phyloP scores from a whole-genome alignment of 805 yeast species.

The Sungouiella thailandica region DNA sequence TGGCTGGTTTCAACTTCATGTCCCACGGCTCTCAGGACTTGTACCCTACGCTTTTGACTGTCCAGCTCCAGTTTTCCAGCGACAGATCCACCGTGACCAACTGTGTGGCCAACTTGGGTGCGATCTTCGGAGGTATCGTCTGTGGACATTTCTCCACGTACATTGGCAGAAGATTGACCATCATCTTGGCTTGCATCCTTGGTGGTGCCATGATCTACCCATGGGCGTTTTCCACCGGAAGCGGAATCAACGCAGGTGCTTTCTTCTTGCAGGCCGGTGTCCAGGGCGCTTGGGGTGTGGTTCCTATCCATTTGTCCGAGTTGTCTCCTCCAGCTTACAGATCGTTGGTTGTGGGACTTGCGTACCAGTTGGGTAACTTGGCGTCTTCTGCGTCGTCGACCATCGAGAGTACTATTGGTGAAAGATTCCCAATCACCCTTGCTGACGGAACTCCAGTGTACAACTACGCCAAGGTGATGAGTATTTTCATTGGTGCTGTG shows the following conservation, averaged over 20 bases:
- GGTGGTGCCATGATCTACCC: constrained; percentile 40
- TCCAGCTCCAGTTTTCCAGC: constrained; percentile 26
- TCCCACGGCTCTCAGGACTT: constrained; percentile 41
- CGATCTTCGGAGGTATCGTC: constrained; percentile 35
- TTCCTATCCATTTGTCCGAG: constrained; percentile 63
- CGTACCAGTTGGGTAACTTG: constrained; percentile 70
- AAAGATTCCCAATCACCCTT: constrained; percentile 46
- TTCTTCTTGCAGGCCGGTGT: constrained; percentile 64
- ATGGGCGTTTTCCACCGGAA: constrained; percentile 16
- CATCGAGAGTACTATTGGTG: constrained; percentile 61
- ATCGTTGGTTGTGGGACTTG: constrained; percentile 55
- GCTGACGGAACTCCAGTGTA: constrained; percentile 22
- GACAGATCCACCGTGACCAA: constrained; percentile 36
- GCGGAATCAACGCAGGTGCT: constrained; percentile 52
- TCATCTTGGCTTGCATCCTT: constrained; percentile 27
- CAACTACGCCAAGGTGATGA: constrained; percentile 69
- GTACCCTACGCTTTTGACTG: constrained; percentile 35
- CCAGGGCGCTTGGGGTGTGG: constrained; percentile 73
- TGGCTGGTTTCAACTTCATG: constrained; percentile 38
- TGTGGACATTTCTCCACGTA: constrained; percentile 42
- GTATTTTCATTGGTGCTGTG: constrained; percentile 63
- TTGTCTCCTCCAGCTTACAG: constrained; percentile 49
- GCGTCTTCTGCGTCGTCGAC: constrained; percentile 69
- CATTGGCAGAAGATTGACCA: constrained; percentile 32
- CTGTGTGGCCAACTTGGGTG: constrained; percentile 39